Base-by-base conservation (phyloP, 2,329 filamentous ascomycete genomes). In the Apiospora saccharicola region DNA sequence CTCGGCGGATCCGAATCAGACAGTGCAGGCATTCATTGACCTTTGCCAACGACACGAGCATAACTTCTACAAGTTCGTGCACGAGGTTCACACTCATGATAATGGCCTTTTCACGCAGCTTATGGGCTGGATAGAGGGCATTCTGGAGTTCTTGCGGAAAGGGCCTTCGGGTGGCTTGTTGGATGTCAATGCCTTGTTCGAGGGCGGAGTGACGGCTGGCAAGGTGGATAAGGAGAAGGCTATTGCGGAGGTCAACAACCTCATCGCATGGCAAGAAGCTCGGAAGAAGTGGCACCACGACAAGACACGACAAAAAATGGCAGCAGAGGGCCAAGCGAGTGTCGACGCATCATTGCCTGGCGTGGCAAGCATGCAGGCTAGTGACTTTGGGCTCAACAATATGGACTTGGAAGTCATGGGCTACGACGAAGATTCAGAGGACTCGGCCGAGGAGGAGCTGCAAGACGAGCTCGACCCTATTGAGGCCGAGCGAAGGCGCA, bases 241-340 rank as follows among this genome's bases (percentile, higher is more conserved):
- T 0, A 90, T 95, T 12, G 84, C 84, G 3, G 96, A 99, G 83
- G 95, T 98, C 79, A 90, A 98, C 79, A 85, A 89, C 43, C 86
- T 99, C 69, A 96, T 99, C 77, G 88, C 92, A 68, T 99, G 96
- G 96, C 96, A 99, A 82, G 94, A 95, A 80, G 94, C 94, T 57
- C 88, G 96, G 71, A 98, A 99, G 88, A 96, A 96, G 84, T 99
- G 96, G 96, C 96, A 99, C 81, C 91, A 96, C 74, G 94, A 97
- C 83, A 99, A 99, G 87, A 99, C 96, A 12, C 87, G 95, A 71
- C 96, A 98, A 85, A 99, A 99, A 88, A 98, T 99, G 96, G 96
- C 96, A 0, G 95, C 94, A 2, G 95, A 96, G 78, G 91, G 91
- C 3, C 86, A 81, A 8, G 86, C 86, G 7, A 85, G 86, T 49